Evolutionary conservation across 176 grass and related monocot genomes (phyloP).

Genomic region (Phoenix dactylifera): DNA sequence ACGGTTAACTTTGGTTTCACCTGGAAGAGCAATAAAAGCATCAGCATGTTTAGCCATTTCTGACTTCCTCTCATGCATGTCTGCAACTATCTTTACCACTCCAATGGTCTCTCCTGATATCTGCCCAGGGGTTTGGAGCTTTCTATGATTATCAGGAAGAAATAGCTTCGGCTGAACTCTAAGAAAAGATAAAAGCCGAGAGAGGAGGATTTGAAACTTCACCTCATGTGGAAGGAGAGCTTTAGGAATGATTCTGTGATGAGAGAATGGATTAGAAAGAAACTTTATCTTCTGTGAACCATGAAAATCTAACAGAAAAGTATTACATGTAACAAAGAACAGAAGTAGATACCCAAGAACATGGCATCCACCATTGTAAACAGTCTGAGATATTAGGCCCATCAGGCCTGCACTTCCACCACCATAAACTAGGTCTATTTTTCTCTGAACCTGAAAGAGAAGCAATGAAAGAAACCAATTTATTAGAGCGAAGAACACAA

Average conservation of each 20-base stretch:
- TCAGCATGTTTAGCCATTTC: constrained; percentile 73
- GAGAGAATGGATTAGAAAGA: background rate
- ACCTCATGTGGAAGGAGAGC: constrained; percentile 77
- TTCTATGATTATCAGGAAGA: background rate
- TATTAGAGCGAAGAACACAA: background rate
- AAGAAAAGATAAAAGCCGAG: background rate
- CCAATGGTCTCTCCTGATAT: constrained; percentile 64
- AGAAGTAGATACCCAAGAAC: constrained; percentile 52
- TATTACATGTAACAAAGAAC: constrained; percentile 1
- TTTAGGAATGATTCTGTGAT: constrained; percentile 69
- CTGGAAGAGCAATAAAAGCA: constrained; percentile 66
- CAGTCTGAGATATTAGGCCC: constrained; percentile 76
- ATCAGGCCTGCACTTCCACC: constrained; percentile 90
- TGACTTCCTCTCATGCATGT: constrained; percentile 76
- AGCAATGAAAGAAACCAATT: constrained; percentile 3
- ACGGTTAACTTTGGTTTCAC: constrained; percentile 1
- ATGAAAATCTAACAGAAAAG: background rate
- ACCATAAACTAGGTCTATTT: constrained; percentile 86
- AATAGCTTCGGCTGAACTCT: too few species aligned
- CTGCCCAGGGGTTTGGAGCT: constrained; percentile 9
- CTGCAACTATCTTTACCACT: constrained; percentile 54
- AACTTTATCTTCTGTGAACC: background rate
- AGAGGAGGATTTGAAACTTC: background rate
- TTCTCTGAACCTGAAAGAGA: constrained; percentile 51
- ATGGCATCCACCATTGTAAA: constrained; percentile 72